Base-by-base conservation (phyloP, 192 early-diverging fungal genomes). In the Entomortierella chlamydospora region DNA sequence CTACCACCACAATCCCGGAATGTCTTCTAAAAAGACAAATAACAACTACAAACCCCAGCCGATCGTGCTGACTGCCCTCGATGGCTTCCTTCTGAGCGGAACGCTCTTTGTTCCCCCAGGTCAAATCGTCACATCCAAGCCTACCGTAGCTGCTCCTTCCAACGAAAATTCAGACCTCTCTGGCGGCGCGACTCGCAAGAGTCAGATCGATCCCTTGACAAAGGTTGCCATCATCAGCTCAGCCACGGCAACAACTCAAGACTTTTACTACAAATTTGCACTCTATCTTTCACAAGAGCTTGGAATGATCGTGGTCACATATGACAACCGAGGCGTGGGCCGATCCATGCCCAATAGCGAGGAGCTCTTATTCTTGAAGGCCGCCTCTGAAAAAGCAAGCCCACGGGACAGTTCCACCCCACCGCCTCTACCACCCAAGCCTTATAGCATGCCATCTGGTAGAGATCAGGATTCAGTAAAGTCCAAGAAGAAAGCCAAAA, bases 211-310 rank as follows among this genome's bases (percentile, higher is more conserved):
- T 30, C 23, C 41, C 22, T 51, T 70, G 49, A 79, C 76, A 50
- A 70, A 61, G 22, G 68, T 79, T 2, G 76, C 56, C 33, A 79
- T 79, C 51, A 79, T 79, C 63, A 61, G 68, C 33, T 52, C 76
- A 0, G 76, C 76, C 37, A 79, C 76, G 10, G 76, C 76, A 6
- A 79, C 76, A 18, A 70, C 70, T 51, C 76, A 79, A 39, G 76
- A 79, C 26, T 79, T 61, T 29, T 79, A 79, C 37, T 79, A 66
- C 58, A 79, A 79, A 43, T 79, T 79, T 50, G 76, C 76, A 23
- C 20, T 50, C 23, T 79, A 79, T 30, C 68, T 79, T 31, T 79
- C 76, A 0, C 76, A 70, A 26, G 76, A 79, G 30, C 76, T 79
- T 17, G 76, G 76, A 13, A 66, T 79, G 57, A 61, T 79, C 25